A percentile compares a stretch with the other conserved stretches of the same genome.
phyloP scores from a whole-genome alignment of 2,329 filamentous ascomycete genomes.

The Escovopsis sp. region DNA sequence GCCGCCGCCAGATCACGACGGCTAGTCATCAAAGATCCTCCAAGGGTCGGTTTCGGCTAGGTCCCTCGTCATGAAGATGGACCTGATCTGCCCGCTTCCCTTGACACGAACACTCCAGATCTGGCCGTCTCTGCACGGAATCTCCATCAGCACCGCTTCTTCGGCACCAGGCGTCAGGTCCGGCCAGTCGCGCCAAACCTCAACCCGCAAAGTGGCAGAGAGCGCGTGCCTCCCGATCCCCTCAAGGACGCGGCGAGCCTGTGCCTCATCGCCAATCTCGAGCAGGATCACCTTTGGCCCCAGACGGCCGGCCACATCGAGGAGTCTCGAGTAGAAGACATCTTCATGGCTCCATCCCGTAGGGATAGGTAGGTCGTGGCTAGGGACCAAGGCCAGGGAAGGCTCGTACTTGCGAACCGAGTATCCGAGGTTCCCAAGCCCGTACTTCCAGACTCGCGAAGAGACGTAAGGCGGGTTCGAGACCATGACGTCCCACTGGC shows the following conservation, averaged over 20 bases:
- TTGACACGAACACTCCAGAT: slow-evolving; percentile 20
- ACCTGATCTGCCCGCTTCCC: slow-evolving; percentile 34
- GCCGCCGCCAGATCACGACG: no score
- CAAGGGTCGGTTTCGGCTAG: no score
- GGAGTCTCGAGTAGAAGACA: slow-evolving; percentile 53
- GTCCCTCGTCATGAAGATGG: slow-evolving; percentile 17
- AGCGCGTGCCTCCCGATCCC: slow-evolving; percentile 24
- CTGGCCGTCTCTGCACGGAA: slow-evolving; percentile 5
- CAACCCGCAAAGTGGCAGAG: slow-evolving; percentile 25
- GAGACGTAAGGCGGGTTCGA: slow-evolving; percentile 93
- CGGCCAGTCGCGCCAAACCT: slow-evolving; percentile 62
- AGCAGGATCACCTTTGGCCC: slow-evolving; percentile 44
- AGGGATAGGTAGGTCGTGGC: slow-evolving; percentile 14
- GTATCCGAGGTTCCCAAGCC: slow-evolving; percentile 36
- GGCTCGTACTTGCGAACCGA: slow-evolving; percentile 79
- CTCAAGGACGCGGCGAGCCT: slow-evolving; percentile 48
- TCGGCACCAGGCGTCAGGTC: slow-evolving; percentile 21
- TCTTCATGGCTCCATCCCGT: slow-evolving; percentile 26
- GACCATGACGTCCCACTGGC: slow-evolving; percentile 50
- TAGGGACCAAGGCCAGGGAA: slow-evolving; percentile 56
- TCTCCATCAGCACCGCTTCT: slow-evolving; percentile 13
- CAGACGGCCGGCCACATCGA: slow-evolving; percentile 37
- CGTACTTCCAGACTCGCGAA: slow-evolving; percentile 24
- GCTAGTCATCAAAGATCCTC: no score
- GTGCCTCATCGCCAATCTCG: slow-evolving; percentile 56